These are phyloP conservation scores for Rossbeevera mucosa DNA, from an alignment of 768 basidiomycete genomes.

Conservation along the genomic window DNA sequence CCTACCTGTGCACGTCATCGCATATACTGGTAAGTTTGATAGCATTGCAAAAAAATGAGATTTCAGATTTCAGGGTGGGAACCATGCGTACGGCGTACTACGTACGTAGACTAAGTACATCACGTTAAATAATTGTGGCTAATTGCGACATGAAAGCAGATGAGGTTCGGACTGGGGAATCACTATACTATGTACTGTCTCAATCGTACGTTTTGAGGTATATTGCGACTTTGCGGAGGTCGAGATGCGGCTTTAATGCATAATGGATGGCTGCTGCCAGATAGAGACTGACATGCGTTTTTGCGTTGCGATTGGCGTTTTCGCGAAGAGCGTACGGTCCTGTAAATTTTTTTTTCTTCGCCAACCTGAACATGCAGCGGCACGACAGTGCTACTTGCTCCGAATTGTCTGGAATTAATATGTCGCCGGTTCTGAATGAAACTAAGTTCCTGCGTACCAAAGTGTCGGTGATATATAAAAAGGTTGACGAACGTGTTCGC, in stretches of 20 bases:
- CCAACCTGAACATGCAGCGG: not conserved
- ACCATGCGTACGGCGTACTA: not conserved
- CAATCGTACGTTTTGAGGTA: conserved; percentile 15
- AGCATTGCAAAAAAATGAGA: not conserved
- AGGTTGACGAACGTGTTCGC: not conserved
- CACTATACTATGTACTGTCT: conserved; percentile 1
- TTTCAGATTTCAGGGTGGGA: not conserved
- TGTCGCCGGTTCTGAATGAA: not conserved
- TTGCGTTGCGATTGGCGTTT: conserved; percentile 13
- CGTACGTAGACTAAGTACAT: not conserved
- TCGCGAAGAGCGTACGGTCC: not conserved
- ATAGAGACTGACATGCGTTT: not conserved
- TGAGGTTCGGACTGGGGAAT: not conserved
- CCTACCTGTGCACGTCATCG: conserved; percentile 9
- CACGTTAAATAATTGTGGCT: not conserved
- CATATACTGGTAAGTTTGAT: not conserved
- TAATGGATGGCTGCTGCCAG: not conserved
- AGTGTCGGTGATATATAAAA: not conserved
- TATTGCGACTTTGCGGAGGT: conserved; percentile 9
- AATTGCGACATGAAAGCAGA: not conserved
- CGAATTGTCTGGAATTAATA: not conserved
- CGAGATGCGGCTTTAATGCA: not conserved
- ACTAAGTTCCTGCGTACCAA: not conserved
- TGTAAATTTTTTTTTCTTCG: not conserved
- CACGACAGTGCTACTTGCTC: too few species aligned